Percentiles rank a stretch among this genome's conserved stretches.
Evolutionary conservation across 345 rosid genomes (phyloP).

Genomic region (Syzygium oleosum): DNA sequence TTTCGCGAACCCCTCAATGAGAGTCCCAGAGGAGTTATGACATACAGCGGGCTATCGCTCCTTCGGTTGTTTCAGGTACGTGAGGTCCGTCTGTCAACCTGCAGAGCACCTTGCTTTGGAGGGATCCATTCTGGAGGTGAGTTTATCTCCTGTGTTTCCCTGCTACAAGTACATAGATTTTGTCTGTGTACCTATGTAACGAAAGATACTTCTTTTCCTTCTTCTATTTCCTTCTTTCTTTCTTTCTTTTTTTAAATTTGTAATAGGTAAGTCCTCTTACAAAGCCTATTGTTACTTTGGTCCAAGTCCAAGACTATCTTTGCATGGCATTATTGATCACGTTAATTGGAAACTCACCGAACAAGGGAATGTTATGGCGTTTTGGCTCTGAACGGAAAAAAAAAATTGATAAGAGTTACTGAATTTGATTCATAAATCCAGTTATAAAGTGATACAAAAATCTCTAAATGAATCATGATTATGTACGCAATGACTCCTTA

Average conservation of each 20-base stretch:
- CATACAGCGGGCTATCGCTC: background rate
- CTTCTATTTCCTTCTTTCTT: background rate
- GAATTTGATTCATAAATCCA: background rate
- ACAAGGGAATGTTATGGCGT: too few species aligned
- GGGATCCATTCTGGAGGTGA: background rate
- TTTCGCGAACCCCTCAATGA: background rate
- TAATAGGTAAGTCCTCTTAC: background rate
- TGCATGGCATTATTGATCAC: too few species aligned
- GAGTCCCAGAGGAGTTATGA: background rate
- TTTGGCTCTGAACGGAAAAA: background rate
- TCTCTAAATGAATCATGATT: background rate
- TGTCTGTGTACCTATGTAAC: background rate
- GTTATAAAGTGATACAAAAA: too few species aligned
- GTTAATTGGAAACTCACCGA: too few species aligned
- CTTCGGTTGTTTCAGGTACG: background rate
- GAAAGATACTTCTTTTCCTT: background rate
- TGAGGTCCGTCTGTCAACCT: background rate
- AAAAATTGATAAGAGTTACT: background rate
- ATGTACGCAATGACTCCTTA: background rate
- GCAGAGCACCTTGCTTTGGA: background rate
- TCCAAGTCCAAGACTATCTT: background rate
- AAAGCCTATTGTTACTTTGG: accelerated
- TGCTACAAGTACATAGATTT: too few species aligned
- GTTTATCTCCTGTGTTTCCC: too few species aligned
- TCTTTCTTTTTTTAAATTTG: background rate